These are phyloP conservation scores for Leccinum disarticulatum DNA, from an alignment of 768 basidiomycete genomes.

Conservation along the genomic window DNA sequence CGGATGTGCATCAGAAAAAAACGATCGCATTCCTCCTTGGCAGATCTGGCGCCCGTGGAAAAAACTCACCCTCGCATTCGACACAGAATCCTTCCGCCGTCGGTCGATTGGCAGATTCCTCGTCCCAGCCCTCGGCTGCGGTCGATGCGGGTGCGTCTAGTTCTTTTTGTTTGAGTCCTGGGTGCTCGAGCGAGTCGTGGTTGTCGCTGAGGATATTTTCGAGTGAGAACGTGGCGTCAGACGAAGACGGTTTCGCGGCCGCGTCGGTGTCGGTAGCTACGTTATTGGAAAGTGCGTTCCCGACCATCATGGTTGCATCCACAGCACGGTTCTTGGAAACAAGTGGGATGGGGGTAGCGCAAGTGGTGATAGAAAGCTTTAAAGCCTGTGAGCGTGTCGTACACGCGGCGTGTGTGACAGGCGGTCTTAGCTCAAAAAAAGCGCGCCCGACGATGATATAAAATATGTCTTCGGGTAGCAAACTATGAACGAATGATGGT, in stretches of 20 bases:
- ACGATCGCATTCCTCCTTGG: neutral
- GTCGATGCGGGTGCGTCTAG: constrained; percentile 31
- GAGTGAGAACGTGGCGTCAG: constrained; percentile 48
- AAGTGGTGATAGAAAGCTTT: constrained; percentile 10
- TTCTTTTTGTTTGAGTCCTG: constrained; percentile 35
- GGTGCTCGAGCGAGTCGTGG: constrained; percentile 62
- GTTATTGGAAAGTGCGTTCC: constrained; percentile 18
- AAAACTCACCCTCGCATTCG: constrained; percentile 77
- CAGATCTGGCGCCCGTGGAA: neutral
- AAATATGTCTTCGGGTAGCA: neutral
- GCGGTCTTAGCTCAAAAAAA: neutral
- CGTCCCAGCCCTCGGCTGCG: constrained; percentile 62
- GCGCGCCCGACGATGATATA: neutral
- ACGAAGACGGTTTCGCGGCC: constrained; percentile 5
- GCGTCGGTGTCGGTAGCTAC: constrained; percentile 14
- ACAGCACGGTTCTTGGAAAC: neutral
- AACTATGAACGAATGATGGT: constrained; percentile 4
- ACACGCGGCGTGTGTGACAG: constrained; percentile 27
- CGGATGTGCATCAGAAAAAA: neutral
- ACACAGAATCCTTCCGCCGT: constrained; percentile 68
- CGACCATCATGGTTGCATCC: constrained; percentile 24
- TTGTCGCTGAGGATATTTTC: constrained; percentile 68
- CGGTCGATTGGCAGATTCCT: constrained; percentile 50
- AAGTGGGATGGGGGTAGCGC: constrained; percentile 8
- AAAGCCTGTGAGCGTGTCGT: constrained; percentile 16